Conservation (phyloP, 768 basidiomycete species). For the Dentipellis fragilis region DNA sequence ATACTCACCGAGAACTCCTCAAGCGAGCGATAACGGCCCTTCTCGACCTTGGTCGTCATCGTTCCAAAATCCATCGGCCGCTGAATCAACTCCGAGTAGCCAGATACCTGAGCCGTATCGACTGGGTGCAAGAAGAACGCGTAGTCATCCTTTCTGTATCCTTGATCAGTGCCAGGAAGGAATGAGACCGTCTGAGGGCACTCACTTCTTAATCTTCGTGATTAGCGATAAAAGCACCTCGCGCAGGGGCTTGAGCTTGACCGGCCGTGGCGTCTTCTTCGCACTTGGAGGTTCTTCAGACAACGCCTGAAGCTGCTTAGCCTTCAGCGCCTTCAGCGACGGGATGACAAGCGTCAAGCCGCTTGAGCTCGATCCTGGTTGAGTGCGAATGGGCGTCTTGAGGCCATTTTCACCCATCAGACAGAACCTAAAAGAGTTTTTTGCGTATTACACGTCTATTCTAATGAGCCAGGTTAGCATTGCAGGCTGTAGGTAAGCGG, state of each 20-base stretch:
- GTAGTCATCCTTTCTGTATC: constrained; percentile 70
- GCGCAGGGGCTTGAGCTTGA: constrained; percentile 72
- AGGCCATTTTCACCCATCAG: no score
- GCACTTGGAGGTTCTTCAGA: constrained; percentile 4
- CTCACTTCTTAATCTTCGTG: constrained; percentile 64
- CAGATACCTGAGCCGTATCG: constrained; percentile 45
- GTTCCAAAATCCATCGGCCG: constrained; percentile 91
- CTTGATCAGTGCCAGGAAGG: not conserved
- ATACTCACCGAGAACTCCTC: constrained; percentile 66
- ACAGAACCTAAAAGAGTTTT: no score
- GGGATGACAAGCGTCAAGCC: constrained; percentile 61
- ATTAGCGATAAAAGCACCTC: constrained; percentile 65
- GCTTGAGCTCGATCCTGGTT: constrained; percentile 18
- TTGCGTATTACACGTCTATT: not conserved
- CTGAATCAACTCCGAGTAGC: constrained; percentile 61
- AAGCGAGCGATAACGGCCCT: constrained; percentile 66
- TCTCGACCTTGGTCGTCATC: constrained; percentile 67
- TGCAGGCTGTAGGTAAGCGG: no score
- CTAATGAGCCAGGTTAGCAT: no score
- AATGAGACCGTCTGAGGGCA: not conserved
- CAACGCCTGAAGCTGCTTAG: constrained; percentile 29
- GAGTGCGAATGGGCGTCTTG: not conserved
- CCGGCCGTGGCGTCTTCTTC: constrained; percentile 39
- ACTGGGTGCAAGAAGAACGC: constrained; percentile 73
- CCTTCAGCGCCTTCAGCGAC: constrained; percentile 52